Base-by-base conservation (phyloP, 2,329 filamentous ascomycete species). In the Colletotrichum cereale region DNA sequence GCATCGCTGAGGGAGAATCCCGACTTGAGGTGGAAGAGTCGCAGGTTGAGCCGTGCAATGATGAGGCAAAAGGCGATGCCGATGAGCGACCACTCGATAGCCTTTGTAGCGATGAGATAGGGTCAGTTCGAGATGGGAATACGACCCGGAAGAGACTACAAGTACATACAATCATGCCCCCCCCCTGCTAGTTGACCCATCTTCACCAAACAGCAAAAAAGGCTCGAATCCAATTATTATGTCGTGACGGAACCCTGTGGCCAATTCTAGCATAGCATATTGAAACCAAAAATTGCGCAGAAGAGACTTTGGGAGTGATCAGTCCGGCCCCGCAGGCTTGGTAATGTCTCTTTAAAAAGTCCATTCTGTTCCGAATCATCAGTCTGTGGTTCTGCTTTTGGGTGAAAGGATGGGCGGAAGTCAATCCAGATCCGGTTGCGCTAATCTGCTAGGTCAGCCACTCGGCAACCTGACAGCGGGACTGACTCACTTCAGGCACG, bases 21-120 rank as follows among this genome's bases (percentile, higher is more conserved):
- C 5, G 53, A 12, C n/a, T 38, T 38, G 34, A 38, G n/a, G 34
- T 56, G 18, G 3, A 34, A 38, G 12, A 56, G 0, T 0, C 53
- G 53, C 3, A 56, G n/a, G 21, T 56, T 38, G 53, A 56, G 1
- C n/a, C 53, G 34, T 12, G 53, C 53, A 3, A 56, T 1, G 34
- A 56, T 56, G 53, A 56, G 53, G 34, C 53, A 38, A 5, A 56
- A 5, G 6, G 53, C 53, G 7, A 56, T 38, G 34, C 21, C 14
- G n/a, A 56, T 56, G 34, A 56, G 16, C 34, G 24, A 38, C 53
- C 53, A 56, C 34, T 56, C 53, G n/a, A 40, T 38, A 6, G n/a
- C 53, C 53, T 56, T 6, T 44, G 8, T 0, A 3, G 34, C 12
- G 21, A 7, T 26, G 14, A 6, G 21, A 24, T 5, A 6, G 21